Conservation (phyloP, 2,329 filamentous ascomycete genomes). For the Trichoderma polysporum region DNA sequence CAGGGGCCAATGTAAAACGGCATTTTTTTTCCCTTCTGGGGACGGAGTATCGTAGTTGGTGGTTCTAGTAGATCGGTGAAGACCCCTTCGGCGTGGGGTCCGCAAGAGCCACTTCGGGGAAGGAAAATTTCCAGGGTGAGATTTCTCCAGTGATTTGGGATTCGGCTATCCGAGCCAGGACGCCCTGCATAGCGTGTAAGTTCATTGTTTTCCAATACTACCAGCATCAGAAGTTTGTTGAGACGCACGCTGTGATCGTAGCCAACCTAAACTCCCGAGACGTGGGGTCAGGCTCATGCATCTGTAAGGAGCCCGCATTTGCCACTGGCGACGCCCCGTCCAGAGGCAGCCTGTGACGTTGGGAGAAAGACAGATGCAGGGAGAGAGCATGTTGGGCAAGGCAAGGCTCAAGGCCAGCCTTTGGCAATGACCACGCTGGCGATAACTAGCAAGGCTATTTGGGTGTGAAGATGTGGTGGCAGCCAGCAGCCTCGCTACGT, state of each 20-base stretch:
- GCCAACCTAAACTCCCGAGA: neutral
- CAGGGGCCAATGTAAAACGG: neutral
- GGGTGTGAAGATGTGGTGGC: neutral
- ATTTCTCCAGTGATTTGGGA: conserved; percentile 12
- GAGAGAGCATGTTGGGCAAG: neutral
- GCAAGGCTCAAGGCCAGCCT: neutral
- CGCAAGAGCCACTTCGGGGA: conserved; percentile 1
- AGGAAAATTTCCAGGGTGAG: neutral
- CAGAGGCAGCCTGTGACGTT: conserved; percentile 16
- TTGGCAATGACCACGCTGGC: neutral
- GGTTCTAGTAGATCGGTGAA: conserved; percentile 5
- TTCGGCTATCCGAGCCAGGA: conserved; percentile 11
- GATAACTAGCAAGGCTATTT: neutral
- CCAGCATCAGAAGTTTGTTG: conserved; percentile 5
- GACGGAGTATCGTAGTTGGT: neutral
- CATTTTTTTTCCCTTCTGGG: neutral
- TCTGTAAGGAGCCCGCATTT: conserved; percentile 16
- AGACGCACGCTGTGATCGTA: neutral
- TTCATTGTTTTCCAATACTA: neutral
- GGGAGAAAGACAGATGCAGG: neutral
- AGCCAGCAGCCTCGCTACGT: conserved; percentile 10
- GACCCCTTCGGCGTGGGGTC: conserved; percentile 4
- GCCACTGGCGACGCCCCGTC: neutral
- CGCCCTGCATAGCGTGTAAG: conserved; percentile 2
- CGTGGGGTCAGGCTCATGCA: conserved; percentile 1